A percentile compares a stretch with the other conserved stretches of the same genome.
These are phyloP conservation scores for Ephemerocybe angulata DNA, from an alignment of 768 basidiomycete species.

Conservation along the genomic window DNA sequence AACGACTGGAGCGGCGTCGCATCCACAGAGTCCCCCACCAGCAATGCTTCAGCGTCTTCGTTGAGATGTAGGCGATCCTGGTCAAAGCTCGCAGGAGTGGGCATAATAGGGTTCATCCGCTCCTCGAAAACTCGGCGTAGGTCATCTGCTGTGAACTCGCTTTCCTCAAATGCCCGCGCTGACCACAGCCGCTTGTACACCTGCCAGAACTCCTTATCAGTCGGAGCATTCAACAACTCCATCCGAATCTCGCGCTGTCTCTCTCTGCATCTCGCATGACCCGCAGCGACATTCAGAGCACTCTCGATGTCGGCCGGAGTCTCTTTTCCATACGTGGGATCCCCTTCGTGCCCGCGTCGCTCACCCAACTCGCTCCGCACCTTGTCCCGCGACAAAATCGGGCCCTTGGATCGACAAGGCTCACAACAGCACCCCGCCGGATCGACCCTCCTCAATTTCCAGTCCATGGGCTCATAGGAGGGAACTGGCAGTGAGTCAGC, in stretches of 20 bases:
- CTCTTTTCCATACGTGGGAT: too few species aligned
- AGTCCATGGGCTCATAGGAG: too few species aligned
- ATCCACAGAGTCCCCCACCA: not conserved
- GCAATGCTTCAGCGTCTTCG: not conserved
- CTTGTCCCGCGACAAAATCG: too few species aligned
- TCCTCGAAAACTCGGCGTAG: not conserved
- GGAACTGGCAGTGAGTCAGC: too few species aligned
- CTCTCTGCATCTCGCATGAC: not conserved
- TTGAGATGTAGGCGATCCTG: not conserved
- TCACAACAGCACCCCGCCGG: too few species aligned
- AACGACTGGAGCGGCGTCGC: not conserved
- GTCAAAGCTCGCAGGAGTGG: not conserved
- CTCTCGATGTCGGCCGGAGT: too few species aligned
- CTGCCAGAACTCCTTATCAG: not conserved
- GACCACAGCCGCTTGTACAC: not conserved
- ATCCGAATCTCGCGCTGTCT: not conserved
- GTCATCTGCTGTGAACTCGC: not conserved
- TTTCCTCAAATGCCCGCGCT: not conserved
- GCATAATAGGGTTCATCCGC: not conserved
- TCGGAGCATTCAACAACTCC: not conserved
- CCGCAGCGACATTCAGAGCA: too few species aligned
- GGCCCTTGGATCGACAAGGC: too few species aligned
- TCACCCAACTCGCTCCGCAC: too few species aligned
- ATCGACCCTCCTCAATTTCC: too few species aligned
- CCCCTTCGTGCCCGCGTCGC: too few species aligned